Base-by-base conservation (phyloP, 805 yeast species). In the Suhomyces xylopsoci region DNA sequence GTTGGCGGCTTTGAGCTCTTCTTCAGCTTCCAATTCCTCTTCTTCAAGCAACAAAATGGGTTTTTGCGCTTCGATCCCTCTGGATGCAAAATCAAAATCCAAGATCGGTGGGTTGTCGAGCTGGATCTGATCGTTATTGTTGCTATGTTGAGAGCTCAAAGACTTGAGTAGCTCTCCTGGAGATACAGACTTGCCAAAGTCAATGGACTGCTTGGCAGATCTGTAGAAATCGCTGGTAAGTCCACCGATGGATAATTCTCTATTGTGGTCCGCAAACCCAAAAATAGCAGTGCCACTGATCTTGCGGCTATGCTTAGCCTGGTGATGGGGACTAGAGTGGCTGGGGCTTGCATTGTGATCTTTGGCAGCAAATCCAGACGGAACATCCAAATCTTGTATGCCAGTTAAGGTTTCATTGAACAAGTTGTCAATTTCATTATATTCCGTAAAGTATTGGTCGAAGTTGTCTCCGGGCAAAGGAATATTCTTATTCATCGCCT, bases 241-340 rank as follows among this genome's bases (percentile, higher is more conserved):
- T 10, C 87, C 87, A 6, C 84, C 80, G 45, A 87, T 78, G 2
- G 88, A 82, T 36, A 87, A 66, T 46, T 83, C 86, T 53, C 81
- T 80, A 54, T 78, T 78, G 64, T 87, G 92, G 45, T 82, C 83
- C 7, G 77, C 71, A 58, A 80, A 87, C 0, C 96, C 96, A 67
- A 88, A 88, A 25, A 88, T 87, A 2, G 88, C 93, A 3, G 93
- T 85, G 12, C 96, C 96, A 71, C 91, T 85, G 17, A 81, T 75
- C 53, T 83, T 82, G 57, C 89, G 79, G 50, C 78, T 68, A 63
- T 87, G 93, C 28, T 58, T 56, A 30, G 52, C 51, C 46, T 51
- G 57, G 60, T 52, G 51, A 49, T 51, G 44, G 55, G 52, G 24
- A 25, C 24, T 30, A n/a, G 43, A 12, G 20, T 17, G 38, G 12